These are phyloP conservation scores for Pistacia integerrima DNA, from an alignment of 345 rosid species.

Conservation along the genomic window DNA sequence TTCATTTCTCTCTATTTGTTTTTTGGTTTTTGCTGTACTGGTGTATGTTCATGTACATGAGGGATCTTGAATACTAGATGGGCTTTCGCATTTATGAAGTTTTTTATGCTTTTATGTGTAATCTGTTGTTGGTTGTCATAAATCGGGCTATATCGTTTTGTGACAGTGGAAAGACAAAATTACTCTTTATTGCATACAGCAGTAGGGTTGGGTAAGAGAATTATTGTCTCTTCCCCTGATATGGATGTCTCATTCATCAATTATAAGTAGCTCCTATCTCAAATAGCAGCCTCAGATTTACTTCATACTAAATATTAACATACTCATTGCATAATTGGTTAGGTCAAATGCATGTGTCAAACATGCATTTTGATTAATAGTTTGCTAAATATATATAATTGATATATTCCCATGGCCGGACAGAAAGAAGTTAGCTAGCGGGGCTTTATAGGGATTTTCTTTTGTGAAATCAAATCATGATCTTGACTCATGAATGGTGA, in stretches of 20 bases:
- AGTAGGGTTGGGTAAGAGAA: constrained; percentile 25
- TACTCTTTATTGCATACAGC: constrained; percentile 29
- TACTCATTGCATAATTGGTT: neutral
- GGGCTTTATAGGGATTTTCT: neutral
- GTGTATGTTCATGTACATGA: constrained; percentile 18
- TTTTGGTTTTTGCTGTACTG: neutral
- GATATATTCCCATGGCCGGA: no score
- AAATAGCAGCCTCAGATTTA: constrained; percentile 1
- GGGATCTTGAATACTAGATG: constrained; percentile 18
- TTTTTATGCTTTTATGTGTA: constrained; percentile 13
- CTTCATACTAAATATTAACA: neutral
- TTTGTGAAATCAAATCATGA: neutral
- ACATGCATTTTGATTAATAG: no score
- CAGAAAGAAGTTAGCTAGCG: neutral
- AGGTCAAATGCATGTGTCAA: neutral
- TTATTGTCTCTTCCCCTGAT: constrained; percentile 38
- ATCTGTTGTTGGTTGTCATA: constrained; percentile 25
- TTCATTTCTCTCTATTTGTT: constrained; percentile 4
- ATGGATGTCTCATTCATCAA: constrained; percentile 24
- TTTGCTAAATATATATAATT: no score
- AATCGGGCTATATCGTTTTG: constrained; percentile 20
- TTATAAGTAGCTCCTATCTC: neutral
- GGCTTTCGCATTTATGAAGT: constrained; percentile 22
- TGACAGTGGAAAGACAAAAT: constrained; percentile 25
- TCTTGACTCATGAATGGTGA: constrained; percentile 14